Evolutionary conservation across 495 filamentous ascomycete genomes (phyloP).

Genomic region (Penicillium taxi): DNA sequence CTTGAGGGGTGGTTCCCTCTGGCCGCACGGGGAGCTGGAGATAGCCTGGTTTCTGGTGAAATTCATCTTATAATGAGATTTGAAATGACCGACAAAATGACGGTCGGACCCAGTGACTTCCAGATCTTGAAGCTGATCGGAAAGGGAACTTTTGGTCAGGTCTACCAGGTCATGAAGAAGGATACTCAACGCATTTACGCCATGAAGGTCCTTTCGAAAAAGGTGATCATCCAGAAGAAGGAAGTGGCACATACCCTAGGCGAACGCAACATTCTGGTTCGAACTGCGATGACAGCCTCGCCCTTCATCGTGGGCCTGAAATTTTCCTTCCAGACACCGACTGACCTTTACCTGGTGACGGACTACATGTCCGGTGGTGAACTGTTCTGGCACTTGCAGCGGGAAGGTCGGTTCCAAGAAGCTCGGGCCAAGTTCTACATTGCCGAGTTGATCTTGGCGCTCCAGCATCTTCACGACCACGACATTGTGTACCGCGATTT

Average conservation of each 20-base stretch:
- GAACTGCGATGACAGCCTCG: constrained; percentile 90
- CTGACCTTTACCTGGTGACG: constrained; percentile 95
- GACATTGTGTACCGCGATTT: constrained; percentile 96
- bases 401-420: constrained; percentile 93
- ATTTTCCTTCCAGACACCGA: constrained; percentile 97
- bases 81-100: constrained; percentile 82
- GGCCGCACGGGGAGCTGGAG: constrained; percentile 54
- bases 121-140: constrained; percentile 92
- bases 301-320: constrained; percentile 98
- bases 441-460: constrained; percentile 89
- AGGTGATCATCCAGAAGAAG: constrained; percentile 99
- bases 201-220: constrained; percentile 98
- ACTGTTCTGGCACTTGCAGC: constrained; percentile 97
- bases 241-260: constrained; percentile 95
- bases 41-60: constrained; percentile 76
- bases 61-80: constrained; percentile 80
- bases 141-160: constrained; percentile 98
- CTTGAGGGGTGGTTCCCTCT: constrained; percentile 83
- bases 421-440: constrained; percentile 97
- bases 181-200: constrained; percentile 94
- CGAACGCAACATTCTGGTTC: constrained; percentile 92
- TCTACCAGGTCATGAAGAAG: constrained; percentile 98
- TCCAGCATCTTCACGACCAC: constrained; percentile 91
- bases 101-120: constrained; percentile 96
- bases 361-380: constrained; percentile 99